Conservation (phyloP, 2,329 filamentous ascomycete genomes). For the Cercospora janseana region DNA sequence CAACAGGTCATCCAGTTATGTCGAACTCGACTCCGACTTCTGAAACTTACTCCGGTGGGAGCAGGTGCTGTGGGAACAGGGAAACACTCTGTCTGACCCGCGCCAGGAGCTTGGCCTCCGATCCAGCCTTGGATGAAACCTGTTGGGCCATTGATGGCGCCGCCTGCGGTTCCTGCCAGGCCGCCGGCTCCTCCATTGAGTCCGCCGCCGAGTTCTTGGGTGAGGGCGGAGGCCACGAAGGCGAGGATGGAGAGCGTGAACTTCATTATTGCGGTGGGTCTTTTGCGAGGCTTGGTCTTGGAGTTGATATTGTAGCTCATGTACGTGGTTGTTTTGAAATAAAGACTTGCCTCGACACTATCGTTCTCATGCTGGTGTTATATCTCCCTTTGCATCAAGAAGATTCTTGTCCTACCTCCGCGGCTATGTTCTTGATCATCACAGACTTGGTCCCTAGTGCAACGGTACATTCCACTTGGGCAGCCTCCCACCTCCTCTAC, state of each 20-base stretch:
- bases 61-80: conserved; percentile 21
- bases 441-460: too few relatives aligned
- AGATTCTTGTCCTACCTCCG: too few relatives aligned
- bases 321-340: too few relatives aligned
- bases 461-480: too few relatives aligned
- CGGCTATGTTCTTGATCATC: too few relatives aligned
- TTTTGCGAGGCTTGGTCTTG: neutral
- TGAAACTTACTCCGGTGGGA: conserved; percentile 13
- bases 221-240: conserved; percentile 4
- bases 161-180: conserved; percentile 17
- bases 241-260: conserved; percentile 7
- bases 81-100: conserved; percentile 16
- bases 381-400: too few relatives aligned
- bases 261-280: conserved; percentile 4
- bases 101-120: conserved; percentile 13
- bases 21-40: too few relatives aligned
- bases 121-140: conserved; percentile 21
- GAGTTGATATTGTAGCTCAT: too few relatives aligned
- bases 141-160: conserved; percentile 23
- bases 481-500: neutral
- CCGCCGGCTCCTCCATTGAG: conserved; percentile 14
- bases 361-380: too few relatives aligned
- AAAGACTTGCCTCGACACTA: too few relatives aligned
- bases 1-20: too few relatives aligned
- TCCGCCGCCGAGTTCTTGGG: conserved; percentile 20